Conservation (phyloP, 1,139 yeast species). For the Blastobotrys elegans region DNA sequence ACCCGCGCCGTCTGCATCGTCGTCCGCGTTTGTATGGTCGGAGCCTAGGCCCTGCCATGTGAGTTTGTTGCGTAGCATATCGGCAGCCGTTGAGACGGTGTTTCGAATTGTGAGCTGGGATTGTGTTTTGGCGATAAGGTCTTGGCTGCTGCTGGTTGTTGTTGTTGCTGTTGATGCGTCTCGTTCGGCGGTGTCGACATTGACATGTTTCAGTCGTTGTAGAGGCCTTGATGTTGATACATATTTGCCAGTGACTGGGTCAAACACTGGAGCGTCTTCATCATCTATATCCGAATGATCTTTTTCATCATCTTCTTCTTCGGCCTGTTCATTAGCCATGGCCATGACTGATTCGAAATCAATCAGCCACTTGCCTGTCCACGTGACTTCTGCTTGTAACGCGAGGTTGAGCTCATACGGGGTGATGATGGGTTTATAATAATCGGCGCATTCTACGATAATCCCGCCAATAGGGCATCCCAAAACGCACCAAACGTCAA, state of each 20-base stretch:
- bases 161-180: conserved; percentile 29
- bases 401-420: conserved; percentile 89
- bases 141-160: conserved; percentile 17
- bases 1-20: conserved; percentile 41
- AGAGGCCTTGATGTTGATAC: conserved; percentile 70
- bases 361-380: conserved; percentile 94
- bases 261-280: conserved; percentile 75
- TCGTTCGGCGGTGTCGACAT: conserved; percentile 42
- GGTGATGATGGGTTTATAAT: conserved; percentile 85
- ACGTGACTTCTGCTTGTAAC: conserved; percentile 61
- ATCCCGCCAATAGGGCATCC: conserved; percentile 97
- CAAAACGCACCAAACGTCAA: conserved; percentile 88
- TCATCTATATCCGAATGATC: conserved; percentile 35
- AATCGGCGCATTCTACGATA: conserved; percentile 72
- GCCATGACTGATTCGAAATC: conserved; percentile 57
- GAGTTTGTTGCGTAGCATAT: conserved; percentile 59
- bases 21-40: conserved; percentile 46
- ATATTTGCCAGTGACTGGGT: conserved; percentile 79
- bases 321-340: conserved; percentile 31
- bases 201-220: conserved; percentile 57
- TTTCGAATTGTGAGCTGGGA: conserved; percentile 60
- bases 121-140: conserved; percentile 55
- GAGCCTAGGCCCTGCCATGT: conserved; percentile 90
- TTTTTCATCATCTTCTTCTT: conserved; percentile 20
- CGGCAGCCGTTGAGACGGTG: conserved; percentile 88